Evolutionary conservation across 768 basidiomycete species (phyloP), one percentile per base, ranked within the genome.

Genomic region (Phlebiopsis flavidoalba): DNA sequence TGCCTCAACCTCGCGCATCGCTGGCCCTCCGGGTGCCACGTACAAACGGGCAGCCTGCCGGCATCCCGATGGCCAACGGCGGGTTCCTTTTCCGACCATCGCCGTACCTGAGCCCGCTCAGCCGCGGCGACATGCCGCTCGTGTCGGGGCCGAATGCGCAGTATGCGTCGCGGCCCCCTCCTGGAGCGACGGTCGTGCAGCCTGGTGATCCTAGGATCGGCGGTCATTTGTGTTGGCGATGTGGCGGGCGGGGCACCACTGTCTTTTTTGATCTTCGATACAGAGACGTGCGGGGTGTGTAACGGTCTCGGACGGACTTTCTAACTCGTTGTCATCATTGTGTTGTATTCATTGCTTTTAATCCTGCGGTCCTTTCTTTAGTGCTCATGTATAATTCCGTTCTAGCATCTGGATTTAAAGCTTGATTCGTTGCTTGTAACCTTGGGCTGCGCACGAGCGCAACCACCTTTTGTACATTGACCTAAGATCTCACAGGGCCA

Each of bases 191-290:
- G 0, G 76, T 86, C 3, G 80, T 87, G 56, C 62, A 61, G 0
- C 81, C 91, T 0, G 91, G 91, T 2, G 91, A 93, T 70, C 77
- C 86, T 21, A 71, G 89, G 51, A 72, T 92, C 8, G 91, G 90
- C 2, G 91, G 91, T 0, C 65, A 72, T 48, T 56, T 80, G 64
- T 93, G 91, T 70, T 83, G 79, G 82, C 74, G 78, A 22, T 93
- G 91, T 67, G 73, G 76, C 36, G 91, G 91, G 2, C 69, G 72
- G 21, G 90, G 89, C 3, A 72, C 65, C 37, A 68, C 80, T 36
- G 75, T n/a, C 76, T 24, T 74, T 85, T 55, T 71, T 89, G 49
- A 63, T 89, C 4, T 77, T 89, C 51, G 84, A 87, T 59, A 68
- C 74, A 63, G 69, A 73, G 53, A 73, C 70, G 40, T 93, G 91